Percentiles rank a stretch among this genome's conserved stretches.
Conservation (phyloP, 805 yeast species). For the Saccharomycopsis schoenii region DNA sequence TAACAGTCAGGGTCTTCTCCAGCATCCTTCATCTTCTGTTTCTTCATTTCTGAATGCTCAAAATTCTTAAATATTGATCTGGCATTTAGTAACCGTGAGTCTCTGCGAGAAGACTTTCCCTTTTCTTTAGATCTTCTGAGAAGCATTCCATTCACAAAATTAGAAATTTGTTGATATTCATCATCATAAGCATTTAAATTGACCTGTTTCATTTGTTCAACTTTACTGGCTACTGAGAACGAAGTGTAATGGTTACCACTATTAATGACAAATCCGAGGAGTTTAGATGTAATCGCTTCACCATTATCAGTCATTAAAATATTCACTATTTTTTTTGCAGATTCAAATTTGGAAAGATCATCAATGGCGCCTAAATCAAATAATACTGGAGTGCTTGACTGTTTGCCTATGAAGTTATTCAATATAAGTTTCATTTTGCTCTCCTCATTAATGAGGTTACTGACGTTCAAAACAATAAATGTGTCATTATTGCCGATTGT, state of each 20-base stretch:
- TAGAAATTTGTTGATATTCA: not conserved
- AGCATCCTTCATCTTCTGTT: not conserved
- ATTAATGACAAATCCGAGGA: not conserved
- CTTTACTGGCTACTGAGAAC: not conserved
- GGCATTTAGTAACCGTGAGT: not conserved
- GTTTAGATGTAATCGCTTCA: not conserved
- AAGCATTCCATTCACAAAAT: not conserved
- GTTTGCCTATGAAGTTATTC: not conserved
- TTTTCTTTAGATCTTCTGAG: not conserved
- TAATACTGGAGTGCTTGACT: not conserved
- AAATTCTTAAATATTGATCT: not conserved
- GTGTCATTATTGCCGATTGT: conserved; percentile 43
- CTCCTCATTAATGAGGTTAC: not conserved
- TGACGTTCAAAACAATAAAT: conserved; percentile 31
- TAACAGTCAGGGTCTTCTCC: not conserved
- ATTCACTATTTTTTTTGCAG: not conserved
- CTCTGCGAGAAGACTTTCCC: not conserved
- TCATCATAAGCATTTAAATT: not conserved
- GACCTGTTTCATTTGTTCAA: not conserved
- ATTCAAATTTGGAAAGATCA: not conserved
- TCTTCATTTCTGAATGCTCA: not conserved
- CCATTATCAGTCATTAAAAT: not conserved
- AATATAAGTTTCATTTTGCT: not conserved
- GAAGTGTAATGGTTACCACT: not conserved
- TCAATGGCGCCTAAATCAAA: not conserved